Evolutionary conservation across 306 rosid species (phyloP), one percentile per base, ranked within the genome.

Genomic region (Ceratonia siliqua): DNA sequence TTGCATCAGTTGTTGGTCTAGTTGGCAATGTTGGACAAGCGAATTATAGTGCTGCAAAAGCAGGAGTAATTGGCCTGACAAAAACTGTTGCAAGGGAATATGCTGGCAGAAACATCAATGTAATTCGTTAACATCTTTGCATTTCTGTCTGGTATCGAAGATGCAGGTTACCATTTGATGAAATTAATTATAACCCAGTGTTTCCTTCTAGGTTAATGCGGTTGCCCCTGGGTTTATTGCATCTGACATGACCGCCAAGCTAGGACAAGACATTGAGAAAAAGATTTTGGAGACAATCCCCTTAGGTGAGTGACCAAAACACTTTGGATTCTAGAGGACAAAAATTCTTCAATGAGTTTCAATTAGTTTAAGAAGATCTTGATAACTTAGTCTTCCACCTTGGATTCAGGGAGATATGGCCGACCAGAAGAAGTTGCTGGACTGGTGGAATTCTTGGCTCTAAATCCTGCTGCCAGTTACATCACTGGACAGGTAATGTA

Each of bases 391-490:
- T 65, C 25, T 49, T 59, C 49, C 58, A 33, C 50, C 39, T 10
- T 68, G 64, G 33, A 41, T 86, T 53, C 88, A 92, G 97, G 93
- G 38, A 89, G 93, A 73, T 85, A 86, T 74, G 97, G 97, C 36
- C 91, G 80, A 75, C 96, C 96, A 0, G 96, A 92, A 81, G 97
- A 92, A 85, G 93, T 92, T 70, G 97, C 96, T 69, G 97, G 97
- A 62, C 87, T 92, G 20, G 96, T 92, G 79, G 89, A 92, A 81
- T 89, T 92, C 73, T 88, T 92, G 88, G 97, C 96, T 59, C 89
- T 92, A 46, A 82, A 76, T 76, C 93, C 96, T 50, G 93, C 93
- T 4, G 91, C 96, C 71, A 81, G 85, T 81, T 92, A 88, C 82
- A 89, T 92, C 61, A 92, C 96, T 36, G 96, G 97, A 72, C 97